Base-by-base conservation (phyloP, 257 asterid genomes). In the Henckelia pumila region DNA sequence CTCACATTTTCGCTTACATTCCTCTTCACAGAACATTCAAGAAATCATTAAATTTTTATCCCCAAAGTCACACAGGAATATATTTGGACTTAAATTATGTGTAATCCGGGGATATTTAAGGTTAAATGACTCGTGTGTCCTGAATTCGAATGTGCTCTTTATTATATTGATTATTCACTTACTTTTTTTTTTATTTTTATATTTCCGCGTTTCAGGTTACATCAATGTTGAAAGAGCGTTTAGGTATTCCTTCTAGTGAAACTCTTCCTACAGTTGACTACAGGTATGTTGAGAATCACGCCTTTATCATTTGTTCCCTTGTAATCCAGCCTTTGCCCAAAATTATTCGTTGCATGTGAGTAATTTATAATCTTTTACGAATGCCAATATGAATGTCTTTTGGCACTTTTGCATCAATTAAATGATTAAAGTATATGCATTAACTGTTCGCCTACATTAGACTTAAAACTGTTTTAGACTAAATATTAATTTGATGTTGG, bases 191-290 rank as follows among this genome's bases (percentile, higher is more conserved):
- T 68, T 76, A 69, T 75, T 72, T 52, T 78, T 77, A 71, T 76
- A 69, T 75, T 72, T 56, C 68, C 67, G 65, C 19, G 66, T 81
- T 76, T 79, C 89, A 93, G 99, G 85, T 93, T 72, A 67, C 70
- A 71, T 85, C 94, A 58, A 73, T 88, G 89, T 81, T 93, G 76
- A 93, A 90, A 86, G 91, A 85, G 81, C 95, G 97, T 63, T 30
- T 93, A 76, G 89, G 76, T 71, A 68, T 87, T 83, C 85, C 88
- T 17, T 75, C 71, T 69, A 81, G 72, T 63, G 80, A 90, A 73
- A 82, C 71, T 14, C 99, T 93, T 67, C 95, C 97, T 3, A 81
- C 83, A 52, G 95, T 88, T 78, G 95, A 86, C 79, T 90, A 93
- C 82, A 88, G 83, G 97, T 90, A 81, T 61, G 33, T 56, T 55